Base-by-base conservation (phyloP, 2,329 filamentous ascomycete species). In the Cytospora piceae region DNA sequence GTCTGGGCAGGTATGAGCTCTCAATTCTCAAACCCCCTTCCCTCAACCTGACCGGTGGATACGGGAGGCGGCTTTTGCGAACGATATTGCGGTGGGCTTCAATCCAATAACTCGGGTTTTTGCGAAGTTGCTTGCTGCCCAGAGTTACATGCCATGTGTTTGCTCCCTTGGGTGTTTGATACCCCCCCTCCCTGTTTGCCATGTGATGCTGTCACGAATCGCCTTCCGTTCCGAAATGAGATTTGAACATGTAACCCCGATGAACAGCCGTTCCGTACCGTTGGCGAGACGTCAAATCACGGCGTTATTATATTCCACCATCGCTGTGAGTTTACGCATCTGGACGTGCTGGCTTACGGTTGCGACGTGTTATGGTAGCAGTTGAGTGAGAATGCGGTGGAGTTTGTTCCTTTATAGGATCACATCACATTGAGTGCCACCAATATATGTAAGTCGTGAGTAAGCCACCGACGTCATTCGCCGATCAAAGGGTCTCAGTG, bases 391-490 rank as follows among this genome's bases (percentile, higher is more conserved):
- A 17, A 17, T 15, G 15, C 37, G 37, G 37, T 34, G 32, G 32
- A 11, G 15, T 39, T 34, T 39, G 4, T 39, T 39, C 37, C 37
- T 39, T 46, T 46, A n/a, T n/a, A 22, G 42, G n/a, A n/a, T 42
- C 15, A 20, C 39, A 42, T 17, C 39, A 42, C 20, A 46, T 17
- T 22, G 42, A 22, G 7, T 22, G 7, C n/a, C 42, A 46, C 17
- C 42, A n/a, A 46, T 22, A 15, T 46, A 8, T 9, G 20, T 46
- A 46, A 46, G 42, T 46, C 20, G 42, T 9, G 42, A 46, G 42
- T 11, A 46, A 46, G 42, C 42, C 58, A 20, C 59, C 22, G 59
- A 55, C 51, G 52, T 61, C 51, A 61, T 61, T 55, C 46, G 58
- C 17, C 31, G 15, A 42, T 20, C 22, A 12, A 51, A 34, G 17